Conservation (phyloP, 352 stramenopile species). For the Phytophthora citricola region DNA sequence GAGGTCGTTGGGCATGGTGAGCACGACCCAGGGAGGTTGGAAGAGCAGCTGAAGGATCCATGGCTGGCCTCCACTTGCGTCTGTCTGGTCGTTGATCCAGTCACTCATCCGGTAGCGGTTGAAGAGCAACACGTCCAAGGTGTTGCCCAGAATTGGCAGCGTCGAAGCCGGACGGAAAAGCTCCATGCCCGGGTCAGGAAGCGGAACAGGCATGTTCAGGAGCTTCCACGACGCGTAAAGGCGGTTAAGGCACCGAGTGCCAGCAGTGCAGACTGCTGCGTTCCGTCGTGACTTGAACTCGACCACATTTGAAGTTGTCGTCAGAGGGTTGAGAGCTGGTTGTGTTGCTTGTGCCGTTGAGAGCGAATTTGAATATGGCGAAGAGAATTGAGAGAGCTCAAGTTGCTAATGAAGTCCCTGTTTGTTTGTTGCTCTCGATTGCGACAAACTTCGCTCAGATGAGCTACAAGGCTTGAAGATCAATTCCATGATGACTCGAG, state of each 20-base stretch:
- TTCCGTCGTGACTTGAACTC: constrained; percentile 28
- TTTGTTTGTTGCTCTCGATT: neutral
- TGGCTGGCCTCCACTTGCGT: constrained; percentile 33
- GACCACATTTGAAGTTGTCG: constrained; percentile 30
- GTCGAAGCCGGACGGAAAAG: constrained; percentile 40
- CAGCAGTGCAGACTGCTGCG: constrained; percentile 27
- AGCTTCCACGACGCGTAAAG: constrained; percentile 31
- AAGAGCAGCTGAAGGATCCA: constrained; percentile 54
- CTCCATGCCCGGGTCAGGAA: constrained; percentile 35
- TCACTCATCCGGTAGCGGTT: constrained; percentile 54
- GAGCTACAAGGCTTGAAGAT: constrained; percentile 2
- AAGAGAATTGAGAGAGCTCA: neutral
- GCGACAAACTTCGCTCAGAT: neutral
- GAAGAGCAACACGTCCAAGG: constrained; percentile 35
- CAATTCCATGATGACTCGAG: constrained; percentile 19
- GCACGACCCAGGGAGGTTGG: constrained; percentile 38
- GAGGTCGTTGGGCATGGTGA: constrained; percentile 38
- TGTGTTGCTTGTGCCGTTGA: constrained; percentile 12
- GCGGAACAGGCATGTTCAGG: constrained; percentile 25
- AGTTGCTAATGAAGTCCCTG: too few relatives aligned
- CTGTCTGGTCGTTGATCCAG: constrained; percentile 59
- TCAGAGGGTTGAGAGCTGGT: constrained; percentile 1
- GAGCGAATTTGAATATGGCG: constrained; percentile 29
- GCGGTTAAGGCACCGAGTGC: constrained; percentile 25
- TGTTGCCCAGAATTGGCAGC: constrained; percentile 43